These are phyloP conservation scores for Plasmodium coatneyi DNA, from an alignment of 169 alveolate genomes.

Conservation along the genomic window DNA sequence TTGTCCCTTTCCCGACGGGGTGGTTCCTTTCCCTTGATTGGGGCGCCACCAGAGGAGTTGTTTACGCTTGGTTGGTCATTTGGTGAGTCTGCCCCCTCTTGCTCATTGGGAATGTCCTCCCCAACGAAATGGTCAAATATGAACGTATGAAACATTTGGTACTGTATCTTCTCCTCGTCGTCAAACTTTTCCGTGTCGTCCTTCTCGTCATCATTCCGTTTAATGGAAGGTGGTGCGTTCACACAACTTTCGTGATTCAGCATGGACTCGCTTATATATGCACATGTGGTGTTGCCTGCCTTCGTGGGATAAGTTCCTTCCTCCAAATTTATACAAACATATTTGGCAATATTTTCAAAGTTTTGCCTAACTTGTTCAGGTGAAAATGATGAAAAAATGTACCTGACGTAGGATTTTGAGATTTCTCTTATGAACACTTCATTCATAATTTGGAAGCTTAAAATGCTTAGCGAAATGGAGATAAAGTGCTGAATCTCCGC, in stretches of 20 bases:
- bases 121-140: constrained; percentile 30
- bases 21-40: neutral
- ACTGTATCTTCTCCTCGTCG: constrained; percentile 1
- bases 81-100: no score
- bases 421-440: constrained; percentile 62
- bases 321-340: neutral
- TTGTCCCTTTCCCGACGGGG: neutral
- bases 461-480: constrained; percentile 40
- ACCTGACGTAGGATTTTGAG: constrained; percentile 50
- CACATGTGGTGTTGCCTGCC: neutral
- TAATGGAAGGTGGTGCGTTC: neutral
- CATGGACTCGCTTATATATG: neutral
- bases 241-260: neutral
- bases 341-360: constrained; percentile 1
- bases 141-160: neutral
- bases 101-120: neutral
- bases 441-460: constrained; percentile 61
- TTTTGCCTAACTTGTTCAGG: constrained; percentile 19
- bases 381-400: constrained; percentile 12
- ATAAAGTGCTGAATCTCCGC: constrained; percentile 45
- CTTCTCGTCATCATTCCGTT: neutral
- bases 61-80: neutral
- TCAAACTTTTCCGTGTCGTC: neutral
- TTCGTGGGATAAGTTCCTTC: constrained; percentile 4
- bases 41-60: neutral